phyloP scores from a whole-genome alignment of 2,329 filamentous ascomycete genomes.

The Hymenoscyphus scutula region DNA sequence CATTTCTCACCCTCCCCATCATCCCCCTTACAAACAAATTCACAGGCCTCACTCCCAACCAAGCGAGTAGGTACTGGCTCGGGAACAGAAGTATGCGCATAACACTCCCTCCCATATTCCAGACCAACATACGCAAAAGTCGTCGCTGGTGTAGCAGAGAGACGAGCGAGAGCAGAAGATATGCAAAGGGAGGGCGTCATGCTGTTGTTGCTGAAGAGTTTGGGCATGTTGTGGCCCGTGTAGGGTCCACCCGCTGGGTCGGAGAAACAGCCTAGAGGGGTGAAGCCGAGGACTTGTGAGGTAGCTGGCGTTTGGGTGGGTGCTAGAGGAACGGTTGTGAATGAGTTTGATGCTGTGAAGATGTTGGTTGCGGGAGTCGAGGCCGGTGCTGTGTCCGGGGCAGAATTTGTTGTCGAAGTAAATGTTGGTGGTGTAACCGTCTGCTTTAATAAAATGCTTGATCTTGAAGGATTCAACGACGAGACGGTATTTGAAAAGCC shows the following conservation, averaged over 20 bases:
- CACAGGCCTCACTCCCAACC: neutral
- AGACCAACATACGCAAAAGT: slow-evolving; percentile 34
- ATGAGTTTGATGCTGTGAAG: neutral
- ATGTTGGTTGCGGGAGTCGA: neutral
- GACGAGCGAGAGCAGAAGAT: slow-evolving; percentile 33
- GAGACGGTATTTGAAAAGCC: neutral
- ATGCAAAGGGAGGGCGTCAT: slow-evolving; percentile 39
- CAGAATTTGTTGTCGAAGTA: neutral
- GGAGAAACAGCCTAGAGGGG: slow-evolving; percentile 35
- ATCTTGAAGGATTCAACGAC: neutral
- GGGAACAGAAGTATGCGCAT: slow-evolving; percentile 31
- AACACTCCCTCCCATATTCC: slow-evolving; percentile 39
- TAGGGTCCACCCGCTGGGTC: slow-evolving; percentile 27
- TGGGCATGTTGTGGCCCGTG: slow-evolving; percentile 35
- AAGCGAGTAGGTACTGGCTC: slow-evolving; percentile 17
- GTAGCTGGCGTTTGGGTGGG: neutral
- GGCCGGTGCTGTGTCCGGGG: neutral
- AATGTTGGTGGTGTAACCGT: neutral
- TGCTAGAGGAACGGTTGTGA: neutral
- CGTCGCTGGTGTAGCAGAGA: slow-evolving; percentile 31
- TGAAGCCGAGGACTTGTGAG: slow-evolving; percentile 32
- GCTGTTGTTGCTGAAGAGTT: slow-evolving; percentile 35
- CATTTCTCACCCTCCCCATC: slow-evolving; percentile 35
- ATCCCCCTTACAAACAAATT: slow-evolving; percentile 34
- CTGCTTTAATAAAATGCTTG: neutral